Conservation (phyloP, 2,329 filamentous ascomycete genomes). For the Fusarium armeniacum region DNA sequence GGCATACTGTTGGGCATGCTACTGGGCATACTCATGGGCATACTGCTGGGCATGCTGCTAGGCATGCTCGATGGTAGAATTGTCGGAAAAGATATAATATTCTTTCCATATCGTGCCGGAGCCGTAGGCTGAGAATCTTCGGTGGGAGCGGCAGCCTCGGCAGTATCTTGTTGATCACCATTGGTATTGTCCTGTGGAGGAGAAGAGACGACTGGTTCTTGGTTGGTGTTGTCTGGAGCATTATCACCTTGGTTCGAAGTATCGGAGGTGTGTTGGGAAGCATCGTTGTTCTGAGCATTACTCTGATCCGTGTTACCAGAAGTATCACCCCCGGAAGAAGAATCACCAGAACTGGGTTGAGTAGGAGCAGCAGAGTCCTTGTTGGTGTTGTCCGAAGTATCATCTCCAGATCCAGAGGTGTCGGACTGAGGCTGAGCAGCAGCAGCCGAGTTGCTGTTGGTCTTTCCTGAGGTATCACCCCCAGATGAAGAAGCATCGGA, state of each 20-base stretch:
- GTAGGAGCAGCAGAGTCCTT: background rate
- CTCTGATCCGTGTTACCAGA: background rate
- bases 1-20: no score
- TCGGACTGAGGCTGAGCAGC: background rate
- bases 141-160: background rate
- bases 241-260: background rate
- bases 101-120: background rate
- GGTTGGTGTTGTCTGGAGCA: background rate
- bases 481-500: background rate
- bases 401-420: background rate
- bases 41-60: no score
- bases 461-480: background rate
- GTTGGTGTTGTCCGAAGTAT: background rate
- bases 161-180: background rate
- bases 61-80: no score
- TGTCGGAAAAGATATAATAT: no score
- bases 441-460: background rate
- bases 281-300: background rate
- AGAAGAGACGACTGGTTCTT: background rate
- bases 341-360: background rate
- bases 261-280: background rate
- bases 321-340: background rate
- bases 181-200: background rate
- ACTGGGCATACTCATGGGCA: no score
- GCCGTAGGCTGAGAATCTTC: background rate